Evolutionary conservation across 257 asterid genomes (phyloP).

Genomic region (Jaltomata sinuosa): DNA sequence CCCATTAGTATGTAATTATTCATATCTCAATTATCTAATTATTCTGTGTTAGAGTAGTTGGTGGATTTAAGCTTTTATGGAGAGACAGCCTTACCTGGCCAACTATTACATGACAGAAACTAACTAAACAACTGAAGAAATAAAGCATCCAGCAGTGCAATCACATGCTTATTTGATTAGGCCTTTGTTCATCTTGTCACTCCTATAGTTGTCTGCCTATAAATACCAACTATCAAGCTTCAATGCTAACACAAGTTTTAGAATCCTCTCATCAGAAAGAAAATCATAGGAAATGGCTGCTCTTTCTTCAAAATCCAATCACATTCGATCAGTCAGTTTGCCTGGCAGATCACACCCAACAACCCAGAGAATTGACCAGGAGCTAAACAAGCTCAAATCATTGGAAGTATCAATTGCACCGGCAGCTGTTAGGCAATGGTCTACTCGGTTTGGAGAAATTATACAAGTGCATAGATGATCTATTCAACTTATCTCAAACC

Average conservation of each 20-base stretch:
- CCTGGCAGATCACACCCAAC: slow-evolving; percentile 6
- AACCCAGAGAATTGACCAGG: slow-evolving; percentile 3
- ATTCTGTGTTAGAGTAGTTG: background rate
- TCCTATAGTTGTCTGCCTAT: background rate
- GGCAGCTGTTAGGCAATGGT: background rate
- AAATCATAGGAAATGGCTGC: background rate
- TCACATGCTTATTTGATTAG: background rate
- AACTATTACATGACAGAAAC: background rate
- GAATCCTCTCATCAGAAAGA: background rate
- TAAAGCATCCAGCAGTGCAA: background rate
- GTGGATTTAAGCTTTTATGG: background rate
- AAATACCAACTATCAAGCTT: background rate
- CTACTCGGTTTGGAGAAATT: slow-evolving; percentile 10
- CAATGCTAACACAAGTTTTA: background rate
- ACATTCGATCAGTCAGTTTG: background rate
- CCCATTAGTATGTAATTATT: background rate
- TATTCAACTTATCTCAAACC: slow-evolving; percentile 15
- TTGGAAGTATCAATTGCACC: background rate
- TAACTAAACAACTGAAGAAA: background rate
- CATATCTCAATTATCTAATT: background rate
- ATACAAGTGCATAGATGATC: slow-evolving; percentile 15
- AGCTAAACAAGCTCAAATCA: slow-evolving; percentile 1
- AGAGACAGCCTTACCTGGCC: background rate
- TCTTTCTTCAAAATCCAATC: background rate
- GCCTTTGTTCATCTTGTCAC: background rate